Conservation (phyloP, 345 rosid species). For the Firmiana major region DNA sequence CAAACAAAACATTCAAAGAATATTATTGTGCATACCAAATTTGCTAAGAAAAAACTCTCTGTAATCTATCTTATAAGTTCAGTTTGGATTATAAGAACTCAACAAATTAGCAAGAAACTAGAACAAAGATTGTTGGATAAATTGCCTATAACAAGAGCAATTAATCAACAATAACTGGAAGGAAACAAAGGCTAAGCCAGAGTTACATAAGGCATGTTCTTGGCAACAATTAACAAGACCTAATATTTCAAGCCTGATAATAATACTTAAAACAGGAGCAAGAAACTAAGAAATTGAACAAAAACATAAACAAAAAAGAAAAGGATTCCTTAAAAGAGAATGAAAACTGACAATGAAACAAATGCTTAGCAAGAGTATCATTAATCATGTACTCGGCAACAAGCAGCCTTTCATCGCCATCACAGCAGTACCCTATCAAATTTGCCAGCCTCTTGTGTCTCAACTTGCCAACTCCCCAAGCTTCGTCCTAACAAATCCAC, state of each 20-base stretch:
- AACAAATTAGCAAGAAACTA: background rate
- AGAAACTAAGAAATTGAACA: background rate
- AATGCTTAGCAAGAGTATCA: constrained; percentile 94
- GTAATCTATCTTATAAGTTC: background rate
- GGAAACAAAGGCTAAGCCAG: background rate
- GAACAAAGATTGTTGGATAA: background rate
- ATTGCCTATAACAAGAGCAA: background rate
- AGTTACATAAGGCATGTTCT: background rate
- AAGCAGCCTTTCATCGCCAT: constrained; percentile 95
- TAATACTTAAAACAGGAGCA: background rate
- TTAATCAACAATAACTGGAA: background rate
- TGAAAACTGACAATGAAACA: constrained; percentile 66
- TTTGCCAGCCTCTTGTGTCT: constrained; percentile 79
- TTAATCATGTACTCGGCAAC: constrained; percentile 98
- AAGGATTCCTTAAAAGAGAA: background rate
- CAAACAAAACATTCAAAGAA: background rate
- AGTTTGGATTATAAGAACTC: constrained; percentile 2
- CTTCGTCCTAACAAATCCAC: constrained; percentile 65
- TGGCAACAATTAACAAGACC: constrained; percentile 10
- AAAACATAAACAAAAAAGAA: background rate
- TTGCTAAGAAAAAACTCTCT: too few species aligned
- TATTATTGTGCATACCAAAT: too few species aligned
- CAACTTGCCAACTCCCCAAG: constrained; percentile 84
- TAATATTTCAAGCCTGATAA: background rate
- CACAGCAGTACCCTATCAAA: constrained; percentile 96